phyloP scores from a whole-genome alignment of 2,329 filamentous ascomycete species.

The Rhinocladiella similis region DNA sequence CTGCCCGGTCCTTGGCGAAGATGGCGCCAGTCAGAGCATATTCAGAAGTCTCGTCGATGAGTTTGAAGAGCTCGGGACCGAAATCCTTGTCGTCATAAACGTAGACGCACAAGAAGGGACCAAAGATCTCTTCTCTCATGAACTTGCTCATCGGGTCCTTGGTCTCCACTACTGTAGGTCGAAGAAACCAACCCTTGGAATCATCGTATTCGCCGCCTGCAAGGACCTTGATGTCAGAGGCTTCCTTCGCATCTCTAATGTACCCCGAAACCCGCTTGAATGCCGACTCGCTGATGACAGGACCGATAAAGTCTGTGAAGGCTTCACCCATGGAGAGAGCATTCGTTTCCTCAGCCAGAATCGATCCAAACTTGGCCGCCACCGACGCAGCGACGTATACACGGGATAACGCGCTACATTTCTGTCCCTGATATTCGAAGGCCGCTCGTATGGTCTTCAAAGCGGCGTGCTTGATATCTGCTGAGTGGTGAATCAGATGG shows the following conservation, averaged over 20 bases:
- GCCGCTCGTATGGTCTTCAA: constrained; percentile 82
- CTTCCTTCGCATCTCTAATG: constrained; percentile 78
- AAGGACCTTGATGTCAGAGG: constrained; percentile 70
- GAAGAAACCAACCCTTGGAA: constrained; percentile 77
- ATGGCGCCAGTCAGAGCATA: constrained; percentile 47
- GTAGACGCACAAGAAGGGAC: constrained; percentile 72
- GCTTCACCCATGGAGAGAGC: constrained; percentile 70
- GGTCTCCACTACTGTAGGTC: constrained; percentile 79
- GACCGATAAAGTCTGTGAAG: constrained; percentile 78
- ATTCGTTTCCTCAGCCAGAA: constrained; percentile 67
- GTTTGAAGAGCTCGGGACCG: constrained; percentile 53
- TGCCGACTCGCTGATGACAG: constrained; percentile 78
- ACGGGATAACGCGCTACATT: constrained; percentile 83
- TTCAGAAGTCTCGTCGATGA: constrained; percentile 42
- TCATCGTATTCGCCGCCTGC: constrained; percentile 76
- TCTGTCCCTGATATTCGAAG: constrained; percentile 90
- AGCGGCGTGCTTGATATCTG: constrained; percentile 75
- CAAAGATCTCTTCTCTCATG: constrained; percentile 78
- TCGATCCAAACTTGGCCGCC: constrained; percentile 70
- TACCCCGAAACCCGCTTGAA: constrained; percentile 78
- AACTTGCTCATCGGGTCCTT: constrained; percentile 72
- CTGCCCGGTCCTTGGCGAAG: constrained; percentile 42
- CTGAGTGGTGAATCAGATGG: constrained; percentile 76
- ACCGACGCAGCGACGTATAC: constrained; percentile 74
- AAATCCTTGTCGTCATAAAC: constrained; percentile 70